Conservation (phyloP, 2,329 filamentous ascomycete genomes). For the Trichoderma atrobrunneum region DNA sequence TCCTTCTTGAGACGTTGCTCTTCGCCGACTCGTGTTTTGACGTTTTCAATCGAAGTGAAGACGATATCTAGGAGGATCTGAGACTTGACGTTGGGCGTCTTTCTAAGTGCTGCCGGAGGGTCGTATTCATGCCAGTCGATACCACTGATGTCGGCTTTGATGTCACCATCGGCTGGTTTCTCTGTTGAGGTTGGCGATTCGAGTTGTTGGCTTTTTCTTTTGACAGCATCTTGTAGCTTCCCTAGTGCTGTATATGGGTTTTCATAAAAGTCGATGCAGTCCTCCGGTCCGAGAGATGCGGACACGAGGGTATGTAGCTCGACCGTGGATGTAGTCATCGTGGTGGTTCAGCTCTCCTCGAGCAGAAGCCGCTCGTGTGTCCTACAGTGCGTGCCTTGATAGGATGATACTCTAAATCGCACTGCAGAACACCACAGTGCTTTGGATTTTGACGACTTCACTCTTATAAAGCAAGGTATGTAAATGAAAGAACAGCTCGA, state of each 20-base stretch:
- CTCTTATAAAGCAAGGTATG: background rate
- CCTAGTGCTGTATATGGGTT: slow-evolving; percentile 30
- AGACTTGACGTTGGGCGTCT: slow-evolving; percentile 38
- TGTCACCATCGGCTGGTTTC: slow-evolving; percentile 27
- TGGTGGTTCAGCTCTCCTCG: background rate
- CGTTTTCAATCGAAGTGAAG: slow-evolving; percentile 43
- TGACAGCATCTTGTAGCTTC: slow-evolving; percentile 26
- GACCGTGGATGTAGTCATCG: slow-evolving; percentile 4
- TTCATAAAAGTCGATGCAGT: slow-evolving; percentile 31
- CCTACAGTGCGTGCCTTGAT: background rate
- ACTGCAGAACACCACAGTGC: background rate
- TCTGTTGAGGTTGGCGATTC: slow-evolving; percentile 25
- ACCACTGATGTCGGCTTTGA: no score
- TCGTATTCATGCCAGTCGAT: slow-evolving; percentile 48
- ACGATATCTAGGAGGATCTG: slow-evolving; percentile 43
- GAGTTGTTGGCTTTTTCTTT: slow-evolving; percentile 22
- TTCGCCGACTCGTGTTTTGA: slow-evolving; percentile 38
- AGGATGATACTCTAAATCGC: background rate
- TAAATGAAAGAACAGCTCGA: background rate
- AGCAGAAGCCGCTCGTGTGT: background rate
- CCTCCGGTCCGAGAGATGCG: slow-evolving; percentile 31
- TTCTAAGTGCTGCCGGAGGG: slow-evolving; percentile 43
- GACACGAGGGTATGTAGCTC: slow-evolving; percentile 26
- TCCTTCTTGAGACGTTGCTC: slow-evolving; percentile 30
- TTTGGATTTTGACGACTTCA: background rate